Percentiles rank a stretch among this genome's conserved stretches.
Evolutionary conservation across 139 green algal genomes (phyloP).

Genomic region (Penium margaritaceum): DNA sequence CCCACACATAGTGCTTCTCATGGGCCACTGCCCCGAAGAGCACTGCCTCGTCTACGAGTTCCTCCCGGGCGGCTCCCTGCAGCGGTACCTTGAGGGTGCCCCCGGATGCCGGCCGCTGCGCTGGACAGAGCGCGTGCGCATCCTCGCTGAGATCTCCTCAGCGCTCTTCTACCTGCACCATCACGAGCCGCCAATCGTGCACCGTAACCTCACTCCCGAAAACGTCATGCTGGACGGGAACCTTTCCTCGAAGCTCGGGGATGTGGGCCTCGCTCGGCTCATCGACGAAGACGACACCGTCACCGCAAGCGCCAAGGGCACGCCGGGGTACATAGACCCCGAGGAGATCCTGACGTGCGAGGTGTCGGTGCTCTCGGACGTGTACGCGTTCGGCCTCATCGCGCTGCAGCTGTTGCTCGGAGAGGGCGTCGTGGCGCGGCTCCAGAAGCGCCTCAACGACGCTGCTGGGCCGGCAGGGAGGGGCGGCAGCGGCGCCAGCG

Average conservation of each 20-base stretch:
- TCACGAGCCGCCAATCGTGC: not conserved
- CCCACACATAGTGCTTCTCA: constrained; percentile 12
- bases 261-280: not conserved
- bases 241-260: not conserved
- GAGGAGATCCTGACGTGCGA: not conserved
- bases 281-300: not conserved
- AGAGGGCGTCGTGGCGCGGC: too few species aligned
- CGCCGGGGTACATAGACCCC: not conserved
- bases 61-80: not conserved
- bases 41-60: constrained; percentile 18
- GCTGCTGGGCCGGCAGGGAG: too few species aligned
- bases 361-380: not conserved
- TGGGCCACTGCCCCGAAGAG: constrained; percentile 9
- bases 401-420: not conserved
- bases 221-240: constrained; percentile 7
- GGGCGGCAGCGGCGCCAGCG: too few species aligned
- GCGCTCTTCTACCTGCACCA: constrained; percentile 6
- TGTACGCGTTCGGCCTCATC: constrained; percentile 4
- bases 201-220: not conserved
- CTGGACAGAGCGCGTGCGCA: not conserved
- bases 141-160: not conserved
- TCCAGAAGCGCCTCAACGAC: too few species aligned
- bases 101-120: not conserved
- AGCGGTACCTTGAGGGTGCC: not conserved
- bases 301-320: not conserved